A percentile compares a stretch with the other conserved stretches of the same genome.
Evolutionary conservation across 1,284 basidiomycete species (phyloP).

Genomic region (Inonotus obliquus): DNA sequence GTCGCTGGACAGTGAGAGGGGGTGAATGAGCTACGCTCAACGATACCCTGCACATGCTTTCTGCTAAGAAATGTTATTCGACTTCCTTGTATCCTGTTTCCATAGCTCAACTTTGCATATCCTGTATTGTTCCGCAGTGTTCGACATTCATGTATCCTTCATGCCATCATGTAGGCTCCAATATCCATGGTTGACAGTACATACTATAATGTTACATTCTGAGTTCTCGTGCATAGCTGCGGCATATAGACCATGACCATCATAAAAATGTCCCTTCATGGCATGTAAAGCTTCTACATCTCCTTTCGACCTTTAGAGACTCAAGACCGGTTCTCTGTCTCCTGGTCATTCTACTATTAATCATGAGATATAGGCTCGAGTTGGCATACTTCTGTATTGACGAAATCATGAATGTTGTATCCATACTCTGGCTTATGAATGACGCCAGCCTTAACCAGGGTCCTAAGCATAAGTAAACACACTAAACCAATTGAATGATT

Average conservation of each 20-base stretch:
- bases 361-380: constrained; percentile 22
- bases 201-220: neutral
- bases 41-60: neutral
- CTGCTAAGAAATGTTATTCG: neutral
- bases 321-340: neutral
- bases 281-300: too few species aligned
- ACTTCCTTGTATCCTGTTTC: neutral
- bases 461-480: constrained; percentile 34
- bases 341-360: neutral
- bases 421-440: constrained; percentile 54
- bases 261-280: too few species aligned
- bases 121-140: too few species aligned
- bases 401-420: constrained; percentile 57
- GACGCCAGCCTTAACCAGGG: constrained; percentile 73
- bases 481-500: neutral
- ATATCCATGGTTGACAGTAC: neutral
- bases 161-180: neutral
- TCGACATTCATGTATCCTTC: neutral
- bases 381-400: constrained; percentile 49
- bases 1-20: too few species aligned
- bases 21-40: too few species aligned
- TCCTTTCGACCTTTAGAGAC: neutral
- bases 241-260: too few species aligned
- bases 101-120: too few species aligned
- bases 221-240: too few species aligned